Conservation (phyloP, 2,329 filamentous ascomycete genomes). For the Dactylonectria estremocensis region DNA sequence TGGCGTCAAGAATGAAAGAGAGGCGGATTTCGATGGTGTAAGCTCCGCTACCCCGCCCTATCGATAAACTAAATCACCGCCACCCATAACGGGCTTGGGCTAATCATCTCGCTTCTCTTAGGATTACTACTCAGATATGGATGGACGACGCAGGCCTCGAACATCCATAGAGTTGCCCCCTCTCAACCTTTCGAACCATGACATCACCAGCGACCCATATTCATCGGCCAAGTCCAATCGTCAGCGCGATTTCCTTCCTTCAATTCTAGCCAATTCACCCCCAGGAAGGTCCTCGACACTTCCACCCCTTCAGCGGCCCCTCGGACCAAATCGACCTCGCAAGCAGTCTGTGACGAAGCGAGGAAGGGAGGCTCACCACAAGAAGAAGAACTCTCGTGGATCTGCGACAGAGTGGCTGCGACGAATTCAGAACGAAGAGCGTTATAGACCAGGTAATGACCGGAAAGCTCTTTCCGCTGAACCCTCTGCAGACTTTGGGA, state of each 20-base stretch:
- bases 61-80: conserved; percentile 41
- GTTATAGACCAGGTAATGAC: conserved; percentile 77
- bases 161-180: conserved; percentile 82
- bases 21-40: conserved; percentile 86
- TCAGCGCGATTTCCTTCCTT: conserved; percentile 84
- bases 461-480: conserved; percentile 91
- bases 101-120: conserved; percentile 38
- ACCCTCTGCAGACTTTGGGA: conserved; percentile 85
- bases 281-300: conserved; percentile 90
- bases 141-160: conserved; percentile 74
- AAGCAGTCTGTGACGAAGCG: conserved; percentile 91
- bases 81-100: conserved; percentile 28
- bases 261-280: conserved; percentile 85
- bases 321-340: conserved; percentile 80
- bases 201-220: conserved; percentile 82
- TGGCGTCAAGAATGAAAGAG: conserved; percentile 81
- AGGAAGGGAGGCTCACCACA: conserved; percentile 82
- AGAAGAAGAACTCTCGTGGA: conserved; percentile 80
- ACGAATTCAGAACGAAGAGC: conserved; percentile 72
- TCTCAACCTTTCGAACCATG: conserved; percentile 69
- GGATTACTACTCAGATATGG: conserved; percentile 82
- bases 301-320: conserved; percentile 83
- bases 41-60: conserved; percentile 55
- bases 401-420: conserved; percentile 79
- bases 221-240: conserved; percentile 73